phyloP scores from a whole-genome alignment of 768 basidiomycete species.

The Lentinula aciculospora region DNA sequence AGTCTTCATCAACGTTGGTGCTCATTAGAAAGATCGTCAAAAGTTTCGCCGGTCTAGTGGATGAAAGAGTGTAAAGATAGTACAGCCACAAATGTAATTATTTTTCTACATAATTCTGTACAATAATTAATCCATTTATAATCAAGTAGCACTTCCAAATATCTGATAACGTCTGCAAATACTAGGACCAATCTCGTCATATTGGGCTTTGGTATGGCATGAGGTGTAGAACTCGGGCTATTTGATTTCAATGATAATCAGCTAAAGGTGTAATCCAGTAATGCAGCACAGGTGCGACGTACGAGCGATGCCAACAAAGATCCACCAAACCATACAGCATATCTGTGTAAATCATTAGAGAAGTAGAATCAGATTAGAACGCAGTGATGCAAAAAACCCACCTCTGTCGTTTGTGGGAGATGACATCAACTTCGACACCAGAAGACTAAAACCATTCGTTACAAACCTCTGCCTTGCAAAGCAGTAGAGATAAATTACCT shows the following conservation, averaged over 20 bases:
- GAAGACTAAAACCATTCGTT: slow-evolving; percentile 58
- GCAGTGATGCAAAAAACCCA: slow-evolving; percentile 27
- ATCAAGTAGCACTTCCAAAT: slow-evolving; percentile 81
- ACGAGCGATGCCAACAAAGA: slow-evolving; percentile 91
- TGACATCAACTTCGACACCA: slow-evolving; percentile 97
- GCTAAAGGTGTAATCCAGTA: neutral
- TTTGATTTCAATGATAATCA: slow-evolving; percentile 5
- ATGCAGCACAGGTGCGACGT: slow-evolving; percentile 22
- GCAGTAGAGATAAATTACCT: slow-evolving; percentile 41
- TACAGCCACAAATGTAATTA: too few relatives aligned
- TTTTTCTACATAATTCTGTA: too few relatives aligned
- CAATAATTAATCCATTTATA: neutral
- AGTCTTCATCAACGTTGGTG: neutral
- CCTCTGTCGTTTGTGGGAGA: slow-evolving; percentile 96
- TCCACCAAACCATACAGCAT: slow-evolving; percentile 98
- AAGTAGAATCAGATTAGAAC: slow-evolving; percentile 9
- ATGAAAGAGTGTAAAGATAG: neutral
- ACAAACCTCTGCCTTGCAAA: neutral
- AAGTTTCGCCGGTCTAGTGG: too few relatives aligned
- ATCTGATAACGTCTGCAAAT: slow-evolving; percentile 92
- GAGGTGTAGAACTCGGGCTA: slow-evolving; percentile 94
- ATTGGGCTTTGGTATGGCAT: slow-evolving; percentile 92
- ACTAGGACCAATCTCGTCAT: slow-evolving; percentile 89
- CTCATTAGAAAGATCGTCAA: neutral
- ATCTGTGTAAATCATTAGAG: slow-evolving; percentile 31